A percentile compares a stretch with the other conserved stretches of the same genome.
phyloP scores from a whole-genome alignment of 2,329 filamentous ascomycete species.

The Aspergillus sp. region DNA sequence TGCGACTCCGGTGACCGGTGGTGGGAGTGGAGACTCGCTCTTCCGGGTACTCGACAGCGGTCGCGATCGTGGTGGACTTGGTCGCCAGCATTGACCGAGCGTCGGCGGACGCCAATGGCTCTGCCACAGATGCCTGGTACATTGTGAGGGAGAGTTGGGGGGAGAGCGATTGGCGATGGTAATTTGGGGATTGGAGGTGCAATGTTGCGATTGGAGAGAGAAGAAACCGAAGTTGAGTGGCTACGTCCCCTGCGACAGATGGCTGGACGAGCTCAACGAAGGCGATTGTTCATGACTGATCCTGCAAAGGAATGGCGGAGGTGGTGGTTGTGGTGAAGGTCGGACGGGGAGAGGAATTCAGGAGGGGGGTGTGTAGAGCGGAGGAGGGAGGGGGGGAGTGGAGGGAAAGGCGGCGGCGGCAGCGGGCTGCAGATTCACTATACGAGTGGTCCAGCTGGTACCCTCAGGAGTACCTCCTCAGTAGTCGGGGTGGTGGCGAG shows the following conservation, averaged over 20 bases:
- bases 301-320: slow-evolving; percentile 8
- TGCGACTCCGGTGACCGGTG: slow-evolving; percentile 27
- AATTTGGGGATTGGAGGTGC: not conserved
- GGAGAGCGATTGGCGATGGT: slow-evolving; percentile 9
- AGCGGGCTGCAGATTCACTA: not conserved
- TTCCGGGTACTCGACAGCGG: slow-evolving; percentile 45
- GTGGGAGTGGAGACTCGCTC: slow-evolving; percentile 33
- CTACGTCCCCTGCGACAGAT: slow-evolving; percentile 17
- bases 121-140: slow-evolving; percentile 33
- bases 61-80: slow-evolving; percentile 38
- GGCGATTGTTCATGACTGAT: slow-evolving; percentile 22
- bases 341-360: not conserved
- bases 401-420: not conserved
- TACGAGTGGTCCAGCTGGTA: not conserved
- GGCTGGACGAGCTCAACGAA: slow-evolving; percentile 21
- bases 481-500: not conserved
- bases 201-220: slow-evolving; percentile 2
- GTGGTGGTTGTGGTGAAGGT: not conserved
- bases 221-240: slow-evolving; percentile 5
- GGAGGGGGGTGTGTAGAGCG: not conserved
- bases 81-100: slow-evolving; percentile 32
- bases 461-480: not conserved
- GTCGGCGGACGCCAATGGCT: slow-evolving; percentile 31
- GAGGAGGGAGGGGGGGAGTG: not conserved
- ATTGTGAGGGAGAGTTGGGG: slow-evolving; percentile 22